Evolutionary conservation across 805 yeast genomes (phyloP).

Genomic region (Candida maesae): DNA sequence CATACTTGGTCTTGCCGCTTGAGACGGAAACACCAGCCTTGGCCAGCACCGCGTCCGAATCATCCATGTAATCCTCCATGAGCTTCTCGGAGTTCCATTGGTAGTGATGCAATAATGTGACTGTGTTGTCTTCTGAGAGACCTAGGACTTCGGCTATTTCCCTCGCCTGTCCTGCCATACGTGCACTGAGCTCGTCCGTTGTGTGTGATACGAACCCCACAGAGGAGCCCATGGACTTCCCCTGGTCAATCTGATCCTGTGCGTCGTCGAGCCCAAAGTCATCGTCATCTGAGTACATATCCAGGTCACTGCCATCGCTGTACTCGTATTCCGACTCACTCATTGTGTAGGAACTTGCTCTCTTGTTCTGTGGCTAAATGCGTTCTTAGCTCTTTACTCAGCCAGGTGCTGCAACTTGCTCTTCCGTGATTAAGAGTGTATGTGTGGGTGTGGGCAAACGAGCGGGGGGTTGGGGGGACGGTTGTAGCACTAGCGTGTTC

Average conservation of each 20-base stretch:
- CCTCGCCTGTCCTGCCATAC: constrained; percentile 26
- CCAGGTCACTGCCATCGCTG: neutral
- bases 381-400: no score
- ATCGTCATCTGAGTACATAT: constrained; percentile 1
- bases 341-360: neutral
- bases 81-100: constrained; percentile 59
- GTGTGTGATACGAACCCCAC: constrained; percentile 23
- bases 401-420: no score
- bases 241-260: constrained; percentile 7
- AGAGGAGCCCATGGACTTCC: constrained; percentile 1
- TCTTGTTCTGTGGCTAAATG: neutral
- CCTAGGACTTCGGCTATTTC: constrained; percentile 36
- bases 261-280: constrained; percentile 4
- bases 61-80: constrained; percentile 51
- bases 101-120: constrained; percentile 43
- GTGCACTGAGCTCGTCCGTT: constrained; percentile 24
- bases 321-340: neutral
- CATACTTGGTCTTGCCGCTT: neutral
- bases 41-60: constrained; percentile 32
- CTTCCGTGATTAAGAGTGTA: no score
- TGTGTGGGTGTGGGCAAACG: no score
- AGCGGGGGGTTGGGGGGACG: no score
- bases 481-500: no score
- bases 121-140: constrained; percentile 36
- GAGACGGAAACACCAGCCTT: constrained; percentile 31